Percentiles rank a stretch among this genome's conserved stretches.
phyloP scores from a whole-genome alignment of 768 basidiomycete species.

The Erythrobasidium yunnanense region DNA sequence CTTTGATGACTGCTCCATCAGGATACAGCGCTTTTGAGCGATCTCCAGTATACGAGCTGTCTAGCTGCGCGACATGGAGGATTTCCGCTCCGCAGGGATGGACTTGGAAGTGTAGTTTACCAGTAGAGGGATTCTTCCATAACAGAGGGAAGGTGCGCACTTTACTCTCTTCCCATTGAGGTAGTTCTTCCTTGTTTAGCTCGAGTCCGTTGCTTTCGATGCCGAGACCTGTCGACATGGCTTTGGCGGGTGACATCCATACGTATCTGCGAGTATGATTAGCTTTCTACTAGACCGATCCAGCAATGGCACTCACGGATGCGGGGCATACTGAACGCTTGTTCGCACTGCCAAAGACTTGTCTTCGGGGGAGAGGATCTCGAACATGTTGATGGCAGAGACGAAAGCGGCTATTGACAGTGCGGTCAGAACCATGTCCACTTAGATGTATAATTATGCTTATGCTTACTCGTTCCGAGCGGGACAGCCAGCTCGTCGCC shows the following conservation, averaged over 20 bases:
- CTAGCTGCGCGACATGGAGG: constrained; percentile 57
- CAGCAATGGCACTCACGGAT: not conserved
- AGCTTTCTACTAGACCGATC: constrained; percentile 52
- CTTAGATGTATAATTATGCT: not conserved
- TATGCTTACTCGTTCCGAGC: constrained; percentile 75
- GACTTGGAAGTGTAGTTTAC: constrained; percentile 73
- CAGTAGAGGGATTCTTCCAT: constrained; percentile 87
- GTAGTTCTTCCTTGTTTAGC: constrained; percentile 55
- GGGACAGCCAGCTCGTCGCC: constrained; percentile 72
- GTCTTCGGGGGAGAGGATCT: constrained; percentile 56
- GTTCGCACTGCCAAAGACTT: constrained; percentile 72
- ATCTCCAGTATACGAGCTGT: constrained; percentile 1
- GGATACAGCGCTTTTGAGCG: constrained; percentile 62
- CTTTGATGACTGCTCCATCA: constrained; percentile 63
- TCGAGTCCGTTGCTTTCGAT: constrained; percentile 70
- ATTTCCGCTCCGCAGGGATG: constrained; percentile 47
- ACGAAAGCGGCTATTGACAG: constrained; percentile 40
- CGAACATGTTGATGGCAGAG: constrained; percentile 70
- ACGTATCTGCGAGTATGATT: constrained; percentile 53
- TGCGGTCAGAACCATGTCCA: constrained; percentile 39
- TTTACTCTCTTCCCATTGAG: constrained; percentile 68
- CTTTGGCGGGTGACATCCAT: constrained; percentile 72
- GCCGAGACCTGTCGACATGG: constrained; percentile 67
- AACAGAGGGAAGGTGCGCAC: constrained; percentile 51
- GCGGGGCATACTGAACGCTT: constrained; percentile 56